Evolutionary conservation across 176 grass and related monocot genomes (phyloP).

Genomic region (Phoenix roebelenii): DNA sequence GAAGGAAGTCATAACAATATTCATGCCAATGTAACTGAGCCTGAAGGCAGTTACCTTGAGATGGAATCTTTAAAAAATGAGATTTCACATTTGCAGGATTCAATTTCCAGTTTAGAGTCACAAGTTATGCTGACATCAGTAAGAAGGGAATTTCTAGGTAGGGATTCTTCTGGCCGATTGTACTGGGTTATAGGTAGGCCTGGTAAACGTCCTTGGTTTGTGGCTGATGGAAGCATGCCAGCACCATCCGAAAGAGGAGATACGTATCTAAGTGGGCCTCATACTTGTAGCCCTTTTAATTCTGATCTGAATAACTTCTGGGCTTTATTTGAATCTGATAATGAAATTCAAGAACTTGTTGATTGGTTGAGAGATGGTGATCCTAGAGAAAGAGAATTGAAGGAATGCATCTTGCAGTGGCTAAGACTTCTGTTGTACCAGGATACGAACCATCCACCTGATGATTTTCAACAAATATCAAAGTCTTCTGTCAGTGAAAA

Average conservation of each 20-base stretch:
- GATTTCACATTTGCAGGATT: constrained; percentile 65
- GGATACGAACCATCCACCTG: constrained; percentile 12
- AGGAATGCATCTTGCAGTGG: constrained; percentile 73
- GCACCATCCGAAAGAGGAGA: constrained; percentile 29
- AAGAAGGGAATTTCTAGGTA: constrained; percentile 89
- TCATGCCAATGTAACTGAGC: constrained; percentile 19
- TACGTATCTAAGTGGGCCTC: constrained; percentile 1
- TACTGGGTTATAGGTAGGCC: constrained; percentile 80
- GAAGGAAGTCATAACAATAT: constrained; percentile 32
- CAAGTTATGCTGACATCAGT: constrained; percentile 58
- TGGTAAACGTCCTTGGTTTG: constrained; percentile 63
- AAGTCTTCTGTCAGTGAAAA: constrained; percentile 25
- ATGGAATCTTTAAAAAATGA: constrained; percentile 48
- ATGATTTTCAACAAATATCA: constrained; percentile 19
- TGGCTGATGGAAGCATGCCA: constrained; percentile 63
- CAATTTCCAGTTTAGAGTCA: constrained; percentile 60
- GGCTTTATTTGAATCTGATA: constrained; percentile 70
- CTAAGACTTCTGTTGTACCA: constrained; percentile 48
- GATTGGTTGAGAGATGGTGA: constrained; percentile 68
- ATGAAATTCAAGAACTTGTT: constrained; percentile 63
- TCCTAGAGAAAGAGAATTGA: constrained; percentile 80
- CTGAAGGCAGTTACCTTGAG: constrained; percentile 41
- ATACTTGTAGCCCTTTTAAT: constrained; percentile 40
- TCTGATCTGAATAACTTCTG: constrained; percentile 46
- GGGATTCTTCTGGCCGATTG: constrained; percentile 69